These are phyloP conservation scores for Penicillium salamii DNA, from an alignment of 495 filamentous ascomycete genomes.

Conservation along the genomic window DNA sequence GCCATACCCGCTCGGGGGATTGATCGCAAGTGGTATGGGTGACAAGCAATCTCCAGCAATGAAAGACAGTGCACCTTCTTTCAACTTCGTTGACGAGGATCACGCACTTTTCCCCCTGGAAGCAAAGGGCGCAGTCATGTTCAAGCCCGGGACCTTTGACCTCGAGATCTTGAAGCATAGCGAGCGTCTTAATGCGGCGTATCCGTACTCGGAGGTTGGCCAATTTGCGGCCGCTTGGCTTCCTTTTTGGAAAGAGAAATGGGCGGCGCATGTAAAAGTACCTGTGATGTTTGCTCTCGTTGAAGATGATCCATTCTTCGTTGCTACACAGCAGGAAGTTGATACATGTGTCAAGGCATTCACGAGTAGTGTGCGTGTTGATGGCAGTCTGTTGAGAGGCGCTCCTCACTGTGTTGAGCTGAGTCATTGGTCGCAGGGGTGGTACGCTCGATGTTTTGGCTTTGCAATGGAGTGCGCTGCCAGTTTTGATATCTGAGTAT, in stretches of 20 bases:
- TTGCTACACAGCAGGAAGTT: slow-evolving; percentile 7
- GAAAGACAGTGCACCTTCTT: slow-evolving; percentile 11
- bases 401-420: slow-evolving; percentile 35
- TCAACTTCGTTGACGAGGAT: slow-evolving; percentile 17
- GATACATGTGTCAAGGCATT: slow-evolving; percentile 24
- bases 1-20: slow-evolving; percentile 24
- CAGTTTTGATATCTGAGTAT: neutral
- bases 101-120: slow-evolving; percentile 9
- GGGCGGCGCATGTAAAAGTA: slow-evolving; percentile 4
- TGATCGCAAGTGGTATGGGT: slow-evolving; percentile 28
- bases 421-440: slow-evolving; percentile 30
- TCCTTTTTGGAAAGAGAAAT: no score
- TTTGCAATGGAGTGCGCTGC: slow-evolving; percentile 25
- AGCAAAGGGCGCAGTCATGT: no score
- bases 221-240: no score
- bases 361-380: slow-evolving; percentile 22
- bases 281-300: slow-evolving; percentile 21
- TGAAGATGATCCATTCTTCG: slow-evolving; percentile 19
- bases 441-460: slow-evolving; percentile 35
- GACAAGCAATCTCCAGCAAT: slow-evolving; percentile 3
- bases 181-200: no score
- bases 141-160: no score
- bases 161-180: no score
- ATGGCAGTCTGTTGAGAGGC: slow-evolving; percentile 17
- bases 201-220: no score